phyloP scores from a whole-genome alignment of 2,329 filamentous ascomycete genomes.

The Fusarium marasasianum region DNA sequence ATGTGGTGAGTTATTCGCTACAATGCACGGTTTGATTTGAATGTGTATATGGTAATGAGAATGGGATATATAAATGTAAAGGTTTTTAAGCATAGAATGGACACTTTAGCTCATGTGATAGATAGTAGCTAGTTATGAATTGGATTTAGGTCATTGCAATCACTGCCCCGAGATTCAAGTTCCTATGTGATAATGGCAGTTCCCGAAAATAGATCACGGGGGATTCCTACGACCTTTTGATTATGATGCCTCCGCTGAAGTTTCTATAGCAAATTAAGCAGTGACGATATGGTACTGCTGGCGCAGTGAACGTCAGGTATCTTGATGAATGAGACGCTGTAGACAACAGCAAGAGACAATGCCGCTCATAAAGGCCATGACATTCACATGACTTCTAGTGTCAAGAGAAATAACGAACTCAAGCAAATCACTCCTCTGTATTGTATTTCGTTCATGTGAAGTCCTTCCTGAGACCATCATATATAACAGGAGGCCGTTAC shows the following conservation, averaged over 20 bases:
- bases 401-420: not conserved
- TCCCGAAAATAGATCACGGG: not conserved
- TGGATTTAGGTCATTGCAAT: not conserved
- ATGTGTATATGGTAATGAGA: constrained; percentile 22
- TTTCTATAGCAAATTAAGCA: not conserved
- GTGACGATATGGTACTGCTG: not conserved
- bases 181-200: too few species aligned
- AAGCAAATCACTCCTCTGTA: not conserved
- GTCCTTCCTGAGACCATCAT: not conserved
- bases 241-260: not conserved
- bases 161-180: not conserved
- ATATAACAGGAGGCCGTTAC: not conserved
- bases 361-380: not conserved
- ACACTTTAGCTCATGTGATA: not conserved
- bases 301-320: not conserved
- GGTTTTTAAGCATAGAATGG: not conserved
- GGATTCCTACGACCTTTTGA: not conserved
- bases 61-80: not conserved
- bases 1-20: constrained; percentile 54
- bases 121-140: not conserved
- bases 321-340: not conserved
- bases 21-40: not conserved
- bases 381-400: not conserved
- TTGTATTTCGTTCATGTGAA: not conserved
- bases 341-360: not conserved